A percentile compares a stretch with the other conserved stretches of the same genome.
These are phyloP conservation scores for Pachysandra terminalis DNA, from an alignment of 164 flowering plant genomes.

Conservation along the genomic window DNA sequence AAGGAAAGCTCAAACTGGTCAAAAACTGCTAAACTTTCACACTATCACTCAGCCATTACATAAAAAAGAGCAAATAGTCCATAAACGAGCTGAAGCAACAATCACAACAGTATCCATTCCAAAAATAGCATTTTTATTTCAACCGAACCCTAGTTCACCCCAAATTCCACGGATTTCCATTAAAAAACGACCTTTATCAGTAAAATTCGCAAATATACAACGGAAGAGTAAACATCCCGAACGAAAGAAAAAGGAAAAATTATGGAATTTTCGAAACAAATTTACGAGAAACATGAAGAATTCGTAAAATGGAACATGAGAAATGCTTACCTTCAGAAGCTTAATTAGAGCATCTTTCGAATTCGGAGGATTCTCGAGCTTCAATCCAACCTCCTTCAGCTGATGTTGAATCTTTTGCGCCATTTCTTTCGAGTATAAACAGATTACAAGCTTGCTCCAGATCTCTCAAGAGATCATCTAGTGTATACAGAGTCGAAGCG, in stretches of 20 bases:
- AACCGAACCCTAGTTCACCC: conserved; percentile 5
- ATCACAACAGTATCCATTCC: background rate
- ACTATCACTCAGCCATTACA: background rate
- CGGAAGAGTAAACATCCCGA: background rate
- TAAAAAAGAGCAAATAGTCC: background rate
- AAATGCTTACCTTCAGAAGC: conserved; percentile 66
- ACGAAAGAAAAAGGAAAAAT: background rate
- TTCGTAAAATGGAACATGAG: background rate
- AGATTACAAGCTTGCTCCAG: background rate
- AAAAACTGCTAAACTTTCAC: background rate
- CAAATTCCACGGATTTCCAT: conserved; percentile 2
- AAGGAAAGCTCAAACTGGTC: background rate
- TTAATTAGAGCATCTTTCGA: conserved; percentile 72
- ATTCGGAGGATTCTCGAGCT: conserved; percentile 70
- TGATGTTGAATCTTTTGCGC: conserved; percentile 50
- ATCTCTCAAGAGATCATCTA: background rate
- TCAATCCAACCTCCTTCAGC: conserved; percentile 79
- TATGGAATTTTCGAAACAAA: background rate
- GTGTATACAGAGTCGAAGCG: background rate
- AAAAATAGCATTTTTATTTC: background rate
- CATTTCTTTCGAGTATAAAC: conserved; percentile 30
- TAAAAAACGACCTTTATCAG: background rate
- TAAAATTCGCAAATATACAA: background rate
- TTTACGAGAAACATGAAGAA: background rate
- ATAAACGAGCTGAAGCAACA: background rate